Percentiles rank a stretch among this genome's conserved stretches.
Evolutionary conservation across 176 grass and related monocot genomes (phyloP).

Genomic region (Chloris gayana): DNA sequence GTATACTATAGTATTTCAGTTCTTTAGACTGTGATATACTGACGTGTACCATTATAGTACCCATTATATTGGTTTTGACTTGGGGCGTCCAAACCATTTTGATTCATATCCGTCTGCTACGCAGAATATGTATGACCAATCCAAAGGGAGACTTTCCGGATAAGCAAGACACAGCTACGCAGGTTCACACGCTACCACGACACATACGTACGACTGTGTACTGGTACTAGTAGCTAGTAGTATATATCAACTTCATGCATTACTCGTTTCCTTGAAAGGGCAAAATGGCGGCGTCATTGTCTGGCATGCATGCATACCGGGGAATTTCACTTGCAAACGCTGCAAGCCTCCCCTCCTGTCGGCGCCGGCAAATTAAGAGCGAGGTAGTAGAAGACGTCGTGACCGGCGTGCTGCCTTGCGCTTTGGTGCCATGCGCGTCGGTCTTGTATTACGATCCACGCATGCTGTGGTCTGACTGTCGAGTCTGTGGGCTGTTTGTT

Average conservation of each 20-base stretch:
- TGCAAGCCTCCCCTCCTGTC: background rate
- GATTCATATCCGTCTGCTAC: too few species aligned
- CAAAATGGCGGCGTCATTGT: background rate
- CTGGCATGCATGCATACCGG: background rate
- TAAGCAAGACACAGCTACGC: conserved; percentile 21
- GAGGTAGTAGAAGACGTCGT: background rate
- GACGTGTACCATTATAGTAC: too few species aligned
- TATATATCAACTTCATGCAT: too few species aligned
- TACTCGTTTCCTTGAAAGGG: background rate
- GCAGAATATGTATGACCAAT: background rate
- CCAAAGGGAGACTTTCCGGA: background rate
- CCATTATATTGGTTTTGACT: too few species aligned
- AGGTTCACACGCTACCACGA: too few species aligned
- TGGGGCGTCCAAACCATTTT: too few species aligned
- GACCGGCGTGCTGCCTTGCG: background rate
- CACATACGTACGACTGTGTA: too few species aligned
- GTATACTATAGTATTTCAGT: background rate
- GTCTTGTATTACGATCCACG: background rate
- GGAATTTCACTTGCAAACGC: background rate
- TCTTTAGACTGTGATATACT: too few species aligned
- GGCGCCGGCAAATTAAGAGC: background rate
- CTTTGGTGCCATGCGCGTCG: background rate
- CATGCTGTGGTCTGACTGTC: background rate
- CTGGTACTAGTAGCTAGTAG: too few species aligned
- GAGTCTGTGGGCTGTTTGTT: too few species aligned